phyloP scores from a whole-genome alignment of 768 basidiomycete genomes.

The Mycena epipterygia region DNA sequence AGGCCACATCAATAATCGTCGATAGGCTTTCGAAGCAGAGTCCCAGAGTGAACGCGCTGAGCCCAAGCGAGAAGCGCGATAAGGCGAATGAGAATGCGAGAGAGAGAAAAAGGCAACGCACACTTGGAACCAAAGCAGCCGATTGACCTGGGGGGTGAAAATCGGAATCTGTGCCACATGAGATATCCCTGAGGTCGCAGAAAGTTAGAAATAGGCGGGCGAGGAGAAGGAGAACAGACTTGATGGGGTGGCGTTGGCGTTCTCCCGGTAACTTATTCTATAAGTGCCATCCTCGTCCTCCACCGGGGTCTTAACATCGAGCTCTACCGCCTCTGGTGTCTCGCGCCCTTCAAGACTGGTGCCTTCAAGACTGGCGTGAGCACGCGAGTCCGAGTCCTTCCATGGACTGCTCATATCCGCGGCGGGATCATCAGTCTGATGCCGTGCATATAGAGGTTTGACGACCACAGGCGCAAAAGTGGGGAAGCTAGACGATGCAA shows the following conservation, averaged over 20 bases:
- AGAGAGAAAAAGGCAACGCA: too few relatives aligned
- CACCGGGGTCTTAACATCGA: slow-evolving; percentile 15
- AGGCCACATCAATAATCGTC: not conserved
- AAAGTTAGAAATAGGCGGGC: not conserved
- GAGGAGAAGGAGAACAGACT: not conserved
- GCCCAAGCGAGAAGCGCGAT: too few relatives aligned
- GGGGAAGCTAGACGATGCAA: slow-evolving; percentile 29
- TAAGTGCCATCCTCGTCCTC: slow-evolving; percentile 18
- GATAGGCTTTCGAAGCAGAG: not conserved
- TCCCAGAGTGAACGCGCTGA: too few relatives aligned
- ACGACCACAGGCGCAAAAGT: slow-evolving; percentile 23
- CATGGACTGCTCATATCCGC: not conserved
- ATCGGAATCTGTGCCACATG: slow-evolving; percentile 13
- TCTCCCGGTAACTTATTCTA: slow-evolving; percentile 29
- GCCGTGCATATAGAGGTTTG: not conserved
- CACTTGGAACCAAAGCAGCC: slow-evolving; percentile 16
- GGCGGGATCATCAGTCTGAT: not conserved
- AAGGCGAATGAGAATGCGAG: not conserved
- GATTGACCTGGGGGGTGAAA: slow-evolving; percentile 1
- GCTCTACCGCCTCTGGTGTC: slow-evolving; percentile 7
- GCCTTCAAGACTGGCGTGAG: too few relatives aligned
- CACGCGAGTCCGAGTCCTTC: slow-evolving; percentile 13
- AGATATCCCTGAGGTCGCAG: slow-evolving; percentile 4
- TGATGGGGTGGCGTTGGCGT: slow-evolving; percentile 3
- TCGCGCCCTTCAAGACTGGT: slow-evolving; percentile 20